Conservation (phyloP, 139 green algal species). For the Coelastrella sp. region DNA sequence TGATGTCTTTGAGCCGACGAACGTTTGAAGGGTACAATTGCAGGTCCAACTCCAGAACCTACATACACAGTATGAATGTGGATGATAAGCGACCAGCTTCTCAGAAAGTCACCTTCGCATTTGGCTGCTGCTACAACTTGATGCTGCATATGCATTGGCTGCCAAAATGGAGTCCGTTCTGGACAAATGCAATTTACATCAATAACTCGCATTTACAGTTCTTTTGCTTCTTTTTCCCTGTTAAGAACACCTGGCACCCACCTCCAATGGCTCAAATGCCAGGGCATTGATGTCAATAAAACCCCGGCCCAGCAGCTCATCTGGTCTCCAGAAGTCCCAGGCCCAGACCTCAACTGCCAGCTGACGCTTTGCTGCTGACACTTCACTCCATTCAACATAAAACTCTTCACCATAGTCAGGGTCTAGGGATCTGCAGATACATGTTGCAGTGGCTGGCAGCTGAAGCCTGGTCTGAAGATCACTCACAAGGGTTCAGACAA, state of each 20-base stretch:
- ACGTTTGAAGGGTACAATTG: conserved; percentile 26
- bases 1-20: conserved; percentile 26
- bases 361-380: conserved; percentile 4
- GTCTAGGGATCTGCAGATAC: conserved; percentile 26
- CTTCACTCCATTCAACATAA: conserved; percentile 11
- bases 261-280: conserved; percentile 46
- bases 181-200: too few species aligned
- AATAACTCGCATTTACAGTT: too few species aligned
- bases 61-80: neutral
- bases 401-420: conserved; percentile 48
- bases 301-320: conserved; percentile 47
- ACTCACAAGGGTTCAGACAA: too few species aligned
- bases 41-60: conserved; percentile 47
- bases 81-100: neutral
- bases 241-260: neutral
- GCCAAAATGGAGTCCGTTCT: neutral
- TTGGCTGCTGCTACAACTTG: neutral
- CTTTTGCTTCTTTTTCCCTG: too few species aligned
- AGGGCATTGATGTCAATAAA: conserved; percentile 39
- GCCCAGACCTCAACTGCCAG: conserved; percentile 31
- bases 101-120: neutral
- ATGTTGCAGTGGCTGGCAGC: neutral
- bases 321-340: conserved; percentile 45
- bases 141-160: neutral
- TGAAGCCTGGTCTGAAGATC: too few species aligned